phyloP scores from a whole-genome alignment of 169 alveolate species.

The Plasmodium gonderi region DNA sequence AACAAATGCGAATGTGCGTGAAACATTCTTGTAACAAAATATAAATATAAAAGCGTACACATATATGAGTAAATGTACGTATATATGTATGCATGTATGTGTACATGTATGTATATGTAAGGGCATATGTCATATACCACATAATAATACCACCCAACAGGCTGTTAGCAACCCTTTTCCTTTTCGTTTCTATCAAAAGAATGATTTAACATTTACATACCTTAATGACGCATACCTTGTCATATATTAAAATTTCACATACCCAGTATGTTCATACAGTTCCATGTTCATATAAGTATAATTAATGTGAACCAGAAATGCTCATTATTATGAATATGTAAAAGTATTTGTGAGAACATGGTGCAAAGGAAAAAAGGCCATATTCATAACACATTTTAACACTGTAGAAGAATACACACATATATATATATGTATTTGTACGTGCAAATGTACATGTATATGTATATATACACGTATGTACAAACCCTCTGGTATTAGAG shows the following conservation, averaged over 20 bases:
- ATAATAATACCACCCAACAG: no score
- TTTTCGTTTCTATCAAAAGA: not conserved
- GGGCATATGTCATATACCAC: not conserved
- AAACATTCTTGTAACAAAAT: not conserved
- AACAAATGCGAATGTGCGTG: not conserved
- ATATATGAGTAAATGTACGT: not conserved
- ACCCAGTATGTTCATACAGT: not conserved
- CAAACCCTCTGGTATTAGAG: not conserved
- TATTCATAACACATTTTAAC: not conserved
- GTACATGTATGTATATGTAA: not conserved
- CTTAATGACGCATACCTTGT: not conserved
- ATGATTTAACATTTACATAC: not conserved
- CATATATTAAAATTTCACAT: not conserved
- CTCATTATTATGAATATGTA: not conserved
- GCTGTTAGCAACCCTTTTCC: not conserved
- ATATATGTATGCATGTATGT: conserved; percentile 1
- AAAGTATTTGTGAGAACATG: not conserved
- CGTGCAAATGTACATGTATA: no score
- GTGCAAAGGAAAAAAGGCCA: not conserved
- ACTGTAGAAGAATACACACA: not conserved
- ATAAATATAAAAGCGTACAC: not conserved
- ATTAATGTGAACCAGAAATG: not conserved
- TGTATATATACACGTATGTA: not conserved
- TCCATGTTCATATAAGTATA: not conserved
- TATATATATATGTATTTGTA: not conserved